phyloP scores from a whole-genome alignment of 441 rosid genomes.

The Hypseocharis bilobata region DNA sequence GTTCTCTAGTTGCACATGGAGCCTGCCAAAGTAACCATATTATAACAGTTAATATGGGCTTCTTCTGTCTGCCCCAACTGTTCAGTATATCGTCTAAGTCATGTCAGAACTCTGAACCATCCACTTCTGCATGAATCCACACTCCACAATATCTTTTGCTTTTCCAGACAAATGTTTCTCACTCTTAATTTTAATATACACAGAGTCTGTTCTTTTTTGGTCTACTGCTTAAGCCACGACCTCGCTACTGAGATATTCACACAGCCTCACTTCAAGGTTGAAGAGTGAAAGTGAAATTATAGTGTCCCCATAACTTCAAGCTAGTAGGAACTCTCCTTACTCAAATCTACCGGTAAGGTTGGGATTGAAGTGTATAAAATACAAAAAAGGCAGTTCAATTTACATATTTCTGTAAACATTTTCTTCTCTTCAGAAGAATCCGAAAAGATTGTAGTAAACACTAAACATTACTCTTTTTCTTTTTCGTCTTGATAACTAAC shows the following conservation, averaged over 20 bases:
- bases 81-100: background rate
- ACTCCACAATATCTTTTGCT: background rate
- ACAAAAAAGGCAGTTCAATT: background rate
- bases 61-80: background rate
- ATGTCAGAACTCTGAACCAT: background rate
- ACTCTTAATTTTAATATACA: background rate
- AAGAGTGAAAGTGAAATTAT: background rate
- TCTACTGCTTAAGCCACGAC: background rate
- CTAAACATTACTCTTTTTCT: too few relatives aligned
- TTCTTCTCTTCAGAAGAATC: background rate
- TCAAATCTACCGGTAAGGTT: background rate
- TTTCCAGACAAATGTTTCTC: background rate
- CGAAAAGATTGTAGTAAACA: background rate
- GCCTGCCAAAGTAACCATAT: background rate
- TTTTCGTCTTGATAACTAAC: too few relatives aligned
- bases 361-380: too few relatives aligned
- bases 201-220: background rate
- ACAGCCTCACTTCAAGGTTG: slow-evolving; percentile 5
- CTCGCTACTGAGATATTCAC: background rate
- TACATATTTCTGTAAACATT: too few relatives aligned
- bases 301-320: background rate
- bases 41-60: background rate
- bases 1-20: too few relatives aligned
- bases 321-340: background rate
- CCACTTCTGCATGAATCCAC: background rate